Conservation (phyloP, 495 filamentous ascomycete species). For the Mytilinidion resinicola region DNA sequence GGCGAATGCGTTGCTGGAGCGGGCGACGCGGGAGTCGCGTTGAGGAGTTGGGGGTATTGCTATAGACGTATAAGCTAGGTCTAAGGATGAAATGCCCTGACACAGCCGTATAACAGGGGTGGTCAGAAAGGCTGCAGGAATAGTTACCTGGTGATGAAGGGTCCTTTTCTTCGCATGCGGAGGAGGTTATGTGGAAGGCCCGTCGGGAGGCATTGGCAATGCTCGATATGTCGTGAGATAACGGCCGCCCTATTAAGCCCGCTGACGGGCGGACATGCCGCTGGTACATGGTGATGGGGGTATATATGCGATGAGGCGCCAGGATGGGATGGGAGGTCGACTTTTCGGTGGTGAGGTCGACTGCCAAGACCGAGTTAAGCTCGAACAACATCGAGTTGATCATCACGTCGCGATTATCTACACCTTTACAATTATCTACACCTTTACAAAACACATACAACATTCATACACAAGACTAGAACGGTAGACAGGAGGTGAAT, state of each 20-base stretch:
- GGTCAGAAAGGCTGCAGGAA: too few relatives aligned
- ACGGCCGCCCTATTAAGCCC: conserved; percentile 1
- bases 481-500: too few relatives aligned
- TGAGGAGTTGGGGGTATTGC: neutral
- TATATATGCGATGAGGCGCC: neutral
- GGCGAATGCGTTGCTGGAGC: neutral
- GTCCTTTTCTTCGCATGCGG: neutral
- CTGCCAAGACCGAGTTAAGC: neutral
- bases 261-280: neutral
- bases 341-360: conserved; percentile 1
- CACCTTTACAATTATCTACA: too few relatives aligned
- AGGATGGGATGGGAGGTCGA: neutral
- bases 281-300: neutral
- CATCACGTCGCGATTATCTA: too few relatives aligned
- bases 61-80: too few relatives aligned
- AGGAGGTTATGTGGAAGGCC: neutral
- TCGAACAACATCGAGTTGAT: too few relatives aligned
- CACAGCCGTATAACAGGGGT: too few relatives aligned
- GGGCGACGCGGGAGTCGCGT: neutral
- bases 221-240: neutral
- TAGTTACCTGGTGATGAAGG: neutral
- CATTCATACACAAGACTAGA: too few relatives aligned
- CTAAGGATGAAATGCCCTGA: too few relatives aligned
- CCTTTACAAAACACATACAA: too few relatives aligned
- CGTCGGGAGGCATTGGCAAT: conserved; percentile 1